These are phyloP conservation scores for Cladosporium sp. DNA, from an alignment of 2,329 filamentous ascomycete species.

Conservation along the genomic window DNA sequence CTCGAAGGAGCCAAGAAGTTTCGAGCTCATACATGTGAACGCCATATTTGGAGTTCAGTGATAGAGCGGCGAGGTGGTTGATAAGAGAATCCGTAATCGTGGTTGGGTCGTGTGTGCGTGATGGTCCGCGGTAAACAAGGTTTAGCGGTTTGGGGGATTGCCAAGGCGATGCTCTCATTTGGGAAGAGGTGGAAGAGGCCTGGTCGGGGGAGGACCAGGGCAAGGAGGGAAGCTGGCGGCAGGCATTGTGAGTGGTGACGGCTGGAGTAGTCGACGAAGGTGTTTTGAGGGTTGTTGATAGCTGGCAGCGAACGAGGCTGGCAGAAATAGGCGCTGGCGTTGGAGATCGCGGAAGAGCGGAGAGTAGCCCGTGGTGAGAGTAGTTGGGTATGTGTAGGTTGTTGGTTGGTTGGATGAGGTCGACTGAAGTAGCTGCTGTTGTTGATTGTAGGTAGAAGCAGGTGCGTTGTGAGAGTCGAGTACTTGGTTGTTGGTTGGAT, in stretches of 20 bases:
- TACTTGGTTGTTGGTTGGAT: slow-evolving; percentile 5
- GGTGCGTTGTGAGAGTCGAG: background rate
- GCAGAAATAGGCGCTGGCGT: slow-evolving; percentile 14
- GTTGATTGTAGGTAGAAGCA: background rate
- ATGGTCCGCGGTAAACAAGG: background rate
- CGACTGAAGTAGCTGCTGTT: background rate
- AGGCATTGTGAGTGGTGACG: slow-evolving; percentile 37
- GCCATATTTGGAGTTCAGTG: background rate
- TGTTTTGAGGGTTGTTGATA: slow-evolving; percentile 1
- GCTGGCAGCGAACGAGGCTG: slow-evolving; percentile 17
- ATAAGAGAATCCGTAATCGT: slow-evolving; percentile 9
- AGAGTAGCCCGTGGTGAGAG: slow-evolving; percentile 17
- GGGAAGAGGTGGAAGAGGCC: slow-evolving; percentile 49
- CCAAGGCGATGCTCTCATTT: slow-evolving; percentile 20
- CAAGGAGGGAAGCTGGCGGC: slow-evolving; percentile 47
- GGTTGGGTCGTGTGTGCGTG: background rate
- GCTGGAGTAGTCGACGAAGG: slow-evolving; percentile 10
- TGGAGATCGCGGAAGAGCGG: slow-evolving; percentile 19
- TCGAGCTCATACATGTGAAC: background rate
- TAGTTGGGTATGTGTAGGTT: background rate
- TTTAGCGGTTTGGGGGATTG: slow-evolving; percentile 2
- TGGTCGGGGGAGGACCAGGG: slow-evolving; percentile 50
- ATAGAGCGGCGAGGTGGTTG: background rate
- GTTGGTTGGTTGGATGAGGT: background rate
- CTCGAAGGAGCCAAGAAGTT: slow-evolving; percentile 7